phyloP scores from a whole-genome alignment of 2,329 filamentous ascomycete genomes.

The Hymenoscyphus fraxineus region DNA sequence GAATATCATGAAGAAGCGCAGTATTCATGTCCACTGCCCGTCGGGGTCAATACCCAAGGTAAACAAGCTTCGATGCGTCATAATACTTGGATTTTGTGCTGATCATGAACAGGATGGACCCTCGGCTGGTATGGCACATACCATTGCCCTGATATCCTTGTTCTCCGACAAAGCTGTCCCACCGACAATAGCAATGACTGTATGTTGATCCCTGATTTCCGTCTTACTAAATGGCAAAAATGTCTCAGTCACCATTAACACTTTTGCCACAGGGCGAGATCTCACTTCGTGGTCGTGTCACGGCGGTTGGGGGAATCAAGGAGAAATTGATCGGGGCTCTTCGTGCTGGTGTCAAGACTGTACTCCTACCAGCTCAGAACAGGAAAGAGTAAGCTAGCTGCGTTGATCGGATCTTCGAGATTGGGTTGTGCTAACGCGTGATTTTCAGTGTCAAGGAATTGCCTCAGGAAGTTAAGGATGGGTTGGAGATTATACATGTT shows the following conservation, averaged over 20 bases:
- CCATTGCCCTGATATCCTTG: constrained; percentile 85
- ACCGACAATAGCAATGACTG: constrained; percentile 92
- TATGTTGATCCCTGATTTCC: constrained; percentile 39
- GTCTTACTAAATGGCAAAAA: neutral
- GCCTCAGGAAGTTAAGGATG: constrained; percentile 82
- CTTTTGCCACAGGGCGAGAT: constrained; percentile 49
- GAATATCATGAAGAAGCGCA: constrained; percentile 94
- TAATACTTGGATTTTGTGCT: constrained; percentile 13
- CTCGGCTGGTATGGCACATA: constrained; percentile 87
- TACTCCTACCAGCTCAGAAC: constrained; percentile 83
- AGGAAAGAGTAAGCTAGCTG: constrained; percentile 62
- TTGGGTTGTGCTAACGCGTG: constrained; percentile 16
- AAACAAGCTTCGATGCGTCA: constrained; percentile 32
- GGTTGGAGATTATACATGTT: constrained; percentile 84
- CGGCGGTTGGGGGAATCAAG: constrained; percentile 95
- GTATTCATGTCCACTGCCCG: constrained; percentile 94
- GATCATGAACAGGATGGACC: constrained; percentile 64
- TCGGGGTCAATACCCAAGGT: constrained; percentile 95
- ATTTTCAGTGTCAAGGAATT: constrained; percentile 65
- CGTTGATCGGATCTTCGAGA: neutral
- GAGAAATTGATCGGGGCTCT: constrained; percentile 96
- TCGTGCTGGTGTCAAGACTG: constrained; percentile 89
- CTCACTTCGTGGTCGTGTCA: constrained; percentile 81
- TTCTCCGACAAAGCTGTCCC: constrained; percentile 84
- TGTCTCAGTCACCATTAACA: constrained; percentile 16